Conservation (phyloP, 163 green algal genomes). For the Trebouxia gelatinosa region DNA sequence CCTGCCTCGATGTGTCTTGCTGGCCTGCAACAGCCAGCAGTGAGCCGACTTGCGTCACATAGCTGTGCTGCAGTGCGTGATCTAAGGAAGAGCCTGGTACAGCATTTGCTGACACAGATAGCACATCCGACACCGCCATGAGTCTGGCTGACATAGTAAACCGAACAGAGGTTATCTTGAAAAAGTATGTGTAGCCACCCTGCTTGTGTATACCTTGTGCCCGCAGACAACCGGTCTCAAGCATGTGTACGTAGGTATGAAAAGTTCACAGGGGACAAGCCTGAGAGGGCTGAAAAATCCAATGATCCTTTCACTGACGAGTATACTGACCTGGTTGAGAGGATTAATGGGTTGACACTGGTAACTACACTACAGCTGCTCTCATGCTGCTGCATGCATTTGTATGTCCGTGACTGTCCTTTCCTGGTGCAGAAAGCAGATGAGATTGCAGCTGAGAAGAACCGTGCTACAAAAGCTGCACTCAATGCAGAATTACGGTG, state of each 20-base stretch:
- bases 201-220: background rate
- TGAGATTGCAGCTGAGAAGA: slow-evolving; percentile 54
- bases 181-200: slow-evolving; percentile 35
- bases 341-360: slow-evolving; percentile 50
- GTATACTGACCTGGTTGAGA: slow-evolving; percentile 45
- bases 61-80: background rate
- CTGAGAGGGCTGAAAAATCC: slow-evolving; percentile 32
- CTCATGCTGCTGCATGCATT: background rate
- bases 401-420: background rate
- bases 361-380: no score
- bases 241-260: slow-evolving; percentile 54
- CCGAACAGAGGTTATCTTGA: slow-evolving; percentile 36
- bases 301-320: slow-evolving; percentile 51
- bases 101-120: no score
- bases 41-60: background rate
- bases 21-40: background rate
- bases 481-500: slow-evolving; percentile 61
- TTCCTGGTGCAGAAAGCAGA: slow-evolving; percentile 50
- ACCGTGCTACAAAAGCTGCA: slow-evolving; percentile 53
- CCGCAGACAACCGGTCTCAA: background rate
- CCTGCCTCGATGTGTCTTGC: background rate
- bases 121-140: slow-evolving; percentile 23
- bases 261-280: slow-evolving; percentile 45
- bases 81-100: no score
- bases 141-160: slow-evolving; percentile 40